phyloP scores from a whole-genome alignment of 2,329 filamentous ascomycete genomes.

The Colletotrichum chrysophilum region DNA sequence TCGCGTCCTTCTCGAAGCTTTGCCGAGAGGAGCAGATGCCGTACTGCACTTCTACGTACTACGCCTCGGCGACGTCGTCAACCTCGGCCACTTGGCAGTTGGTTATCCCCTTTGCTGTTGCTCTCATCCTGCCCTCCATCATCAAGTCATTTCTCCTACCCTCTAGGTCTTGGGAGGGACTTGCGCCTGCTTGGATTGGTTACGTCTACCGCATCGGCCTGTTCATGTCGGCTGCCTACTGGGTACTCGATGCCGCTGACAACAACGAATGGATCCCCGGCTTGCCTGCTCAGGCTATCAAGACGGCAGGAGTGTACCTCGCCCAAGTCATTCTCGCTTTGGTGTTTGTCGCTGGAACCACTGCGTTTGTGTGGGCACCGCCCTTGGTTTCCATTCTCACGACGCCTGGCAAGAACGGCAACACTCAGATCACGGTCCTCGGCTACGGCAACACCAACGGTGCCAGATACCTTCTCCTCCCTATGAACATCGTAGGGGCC shows the following conservation, averaged over 20 bases:
- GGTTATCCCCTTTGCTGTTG: slow-evolving; percentile 76
- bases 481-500: slow-evolving; percentile 78
- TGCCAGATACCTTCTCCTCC: slow-evolving; percentile 84
- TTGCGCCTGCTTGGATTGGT: slow-evolving; percentile 84
- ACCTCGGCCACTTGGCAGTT: slow-evolving; percentile 94
- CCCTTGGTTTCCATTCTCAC: slow-evolving; percentile 79
- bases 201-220: slow-evolving; percentile 79
- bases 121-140: slow-evolving; percentile 73
- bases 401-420: slow-evolving; percentile 45
- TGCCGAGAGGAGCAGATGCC: slow-evolving; percentile 99
- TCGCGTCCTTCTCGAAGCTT: slow-evolving; percentile 87
- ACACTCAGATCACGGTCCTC: slow-evolving; percentile 74
- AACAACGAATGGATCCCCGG: slow-evolving; percentile 79
- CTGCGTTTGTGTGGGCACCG: slow-evolving; percentile 84
- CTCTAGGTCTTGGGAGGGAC: slow-evolving; percentile 87
- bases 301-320: slow-evolving; percentile 75
- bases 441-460: slow-evolving; percentile 96
- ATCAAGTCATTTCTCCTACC: slow-evolving; percentile 80
- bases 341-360: slow-evolving; percentile 81
- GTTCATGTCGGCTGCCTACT: slow-evolving; percentile 79
- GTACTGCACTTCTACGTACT: slow-evolving; percentile 93
- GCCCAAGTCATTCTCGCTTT: slow-evolving; percentile 83
- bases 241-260: slow-evolving; percentile 88
- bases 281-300: slow-evolving; percentile 66
- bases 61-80: slow-evolving; percentile 88